These are phyloP conservation scores for Xylaria acuta DNA, from an alignment of 495 filamentous ascomycete species.

Conservation along the genomic window DNA sequence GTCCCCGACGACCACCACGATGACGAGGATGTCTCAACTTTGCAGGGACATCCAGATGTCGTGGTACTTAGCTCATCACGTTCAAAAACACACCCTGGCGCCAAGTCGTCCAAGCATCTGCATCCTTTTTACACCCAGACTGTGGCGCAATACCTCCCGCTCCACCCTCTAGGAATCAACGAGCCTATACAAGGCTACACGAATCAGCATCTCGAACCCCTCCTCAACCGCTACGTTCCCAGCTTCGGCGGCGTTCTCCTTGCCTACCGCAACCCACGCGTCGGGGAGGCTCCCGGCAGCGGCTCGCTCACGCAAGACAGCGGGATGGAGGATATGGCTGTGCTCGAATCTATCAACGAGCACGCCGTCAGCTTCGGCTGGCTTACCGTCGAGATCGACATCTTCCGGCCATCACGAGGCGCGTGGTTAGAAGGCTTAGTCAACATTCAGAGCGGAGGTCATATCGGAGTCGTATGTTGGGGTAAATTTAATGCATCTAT, in stretches of 20 bases:
- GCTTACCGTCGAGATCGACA: conserved; percentile 52
- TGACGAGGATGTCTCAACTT: neutral
- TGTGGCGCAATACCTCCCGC: conserved; percentile 54
- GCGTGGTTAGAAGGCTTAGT: conserved; percentile 57
- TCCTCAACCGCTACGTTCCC: conserved; percentile 55
- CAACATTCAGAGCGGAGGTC: conserved; percentile 55
- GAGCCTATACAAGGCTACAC: conserved; percentile 51
- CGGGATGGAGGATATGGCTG: conserved; percentile 35
- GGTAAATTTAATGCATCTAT: conserved; percentile 58
- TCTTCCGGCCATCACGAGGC: conserved; percentile 54
- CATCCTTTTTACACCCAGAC: conserved; percentile 58
- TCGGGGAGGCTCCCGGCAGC: conserved; percentile 50
- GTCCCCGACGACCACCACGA: conserved; percentile 22
- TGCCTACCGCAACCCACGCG: conserved; percentile 52
- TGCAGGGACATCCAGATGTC: conserved; percentile 38
- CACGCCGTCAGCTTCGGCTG: conserved; percentile 54
- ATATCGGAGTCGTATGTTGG: conserved; percentile 58
- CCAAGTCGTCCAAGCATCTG: conserved; percentile 27
- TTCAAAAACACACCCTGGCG: conserved; percentile 23
- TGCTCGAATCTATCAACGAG: conserved; percentile 51
- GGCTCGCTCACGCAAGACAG: conserved; percentile 49
- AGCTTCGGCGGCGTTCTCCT: conserved; percentile 53
- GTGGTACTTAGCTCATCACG: conserved; percentile 14
- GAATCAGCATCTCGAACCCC: conserved; percentile 52
- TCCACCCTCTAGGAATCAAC: conserved; percentile 53